Conservation (phyloP, 495 filamentous ascomycete genomes). For the Penicillium malachiteum region DNA sequence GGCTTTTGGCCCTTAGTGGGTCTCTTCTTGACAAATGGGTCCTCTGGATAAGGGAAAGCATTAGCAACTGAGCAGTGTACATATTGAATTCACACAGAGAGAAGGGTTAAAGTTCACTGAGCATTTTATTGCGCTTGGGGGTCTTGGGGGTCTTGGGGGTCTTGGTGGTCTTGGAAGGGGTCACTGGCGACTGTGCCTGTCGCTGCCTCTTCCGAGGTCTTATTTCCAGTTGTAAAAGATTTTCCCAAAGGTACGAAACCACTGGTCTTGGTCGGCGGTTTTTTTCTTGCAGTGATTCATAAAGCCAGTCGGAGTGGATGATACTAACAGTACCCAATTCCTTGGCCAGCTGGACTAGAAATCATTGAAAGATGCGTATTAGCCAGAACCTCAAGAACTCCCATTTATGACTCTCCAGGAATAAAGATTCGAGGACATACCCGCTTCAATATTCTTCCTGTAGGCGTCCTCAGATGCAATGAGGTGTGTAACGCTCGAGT, state of each 20-base stretch:
- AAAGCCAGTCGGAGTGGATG: slow-evolving; percentile 63
- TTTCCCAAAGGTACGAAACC: slow-evolving; percentile 45
- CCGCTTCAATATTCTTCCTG: slow-evolving; percentile 40
- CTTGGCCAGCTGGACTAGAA: slow-evolving; percentile 45
- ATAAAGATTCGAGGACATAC: slow-evolving; percentile 29
- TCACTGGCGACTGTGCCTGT: neutral
- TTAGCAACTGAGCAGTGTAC: no score
- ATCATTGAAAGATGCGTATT: neutral
- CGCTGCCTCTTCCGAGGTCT: slow-evolving; percentile 12
- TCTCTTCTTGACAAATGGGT: slow-evolving; percentile 7
- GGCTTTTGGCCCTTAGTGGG: neutral
- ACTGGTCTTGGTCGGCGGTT: slow-evolving; percentile 35
- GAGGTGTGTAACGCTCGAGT: slow-evolving; percentile 55
- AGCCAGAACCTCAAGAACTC: neutral
- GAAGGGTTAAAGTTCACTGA: neutral
- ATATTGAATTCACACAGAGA: neutral
- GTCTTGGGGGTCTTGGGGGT: no score
- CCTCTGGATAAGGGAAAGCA: neutral
- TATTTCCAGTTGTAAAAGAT: slow-evolving; percentile 27
- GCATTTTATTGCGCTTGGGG: neutral
- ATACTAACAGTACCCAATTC: slow-evolving; percentile 44
- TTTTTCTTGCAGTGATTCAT: slow-evolving; percentile 46
- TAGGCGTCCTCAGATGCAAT: slow-evolving; percentile 54
- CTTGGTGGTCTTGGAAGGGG: neutral
- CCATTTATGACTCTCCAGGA: no score